phyloP scores from a whole-genome alignment of 108 stramenopile species.

The Thalassiosira profunda region DNA sequence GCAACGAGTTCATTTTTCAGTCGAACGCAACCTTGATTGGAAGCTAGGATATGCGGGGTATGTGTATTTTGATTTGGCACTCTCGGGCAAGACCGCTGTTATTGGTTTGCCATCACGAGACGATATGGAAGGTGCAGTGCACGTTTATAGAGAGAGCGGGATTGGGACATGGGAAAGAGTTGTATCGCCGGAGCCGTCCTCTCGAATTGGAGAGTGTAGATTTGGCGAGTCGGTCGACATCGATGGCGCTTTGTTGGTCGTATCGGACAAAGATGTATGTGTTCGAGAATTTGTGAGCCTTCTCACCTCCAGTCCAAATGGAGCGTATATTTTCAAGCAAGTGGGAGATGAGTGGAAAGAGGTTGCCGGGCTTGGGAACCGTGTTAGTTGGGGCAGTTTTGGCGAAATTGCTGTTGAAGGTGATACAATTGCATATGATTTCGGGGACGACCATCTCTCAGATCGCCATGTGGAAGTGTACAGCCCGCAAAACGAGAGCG shows the following conservation, averaged over 20 bases:
- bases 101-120: slow-evolving; percentile 3
- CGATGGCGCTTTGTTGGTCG: slow-evolving; percentile 2
- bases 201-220: neutral
- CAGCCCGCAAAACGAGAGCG: neutral
- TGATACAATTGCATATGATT: neutral
- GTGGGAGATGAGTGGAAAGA: slow-evolving; percentile 11
- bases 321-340: neutral
- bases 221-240: slow-evolving; percentile 7
- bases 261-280: neutral
- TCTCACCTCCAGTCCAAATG: neutral
- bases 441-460: neutral
- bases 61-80: neutral
- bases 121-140: neutral
- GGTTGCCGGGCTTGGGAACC: slow-evolving; percentile 1
- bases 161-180: slow-evolving; percentile 12
- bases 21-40: neutral
- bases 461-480: neutral
- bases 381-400: neutral
- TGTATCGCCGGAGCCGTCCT: neutral
- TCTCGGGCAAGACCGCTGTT: slow-evolving; percentile 13
- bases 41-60: no score
- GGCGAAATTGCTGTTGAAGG: neutral
- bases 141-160: slow-evolving; percentile 14
- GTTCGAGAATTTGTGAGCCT: no score
- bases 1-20: neutral